Conservation (phyloP, 352 stramenopile genomes). For the Aphanomyces astaci region DNA sequence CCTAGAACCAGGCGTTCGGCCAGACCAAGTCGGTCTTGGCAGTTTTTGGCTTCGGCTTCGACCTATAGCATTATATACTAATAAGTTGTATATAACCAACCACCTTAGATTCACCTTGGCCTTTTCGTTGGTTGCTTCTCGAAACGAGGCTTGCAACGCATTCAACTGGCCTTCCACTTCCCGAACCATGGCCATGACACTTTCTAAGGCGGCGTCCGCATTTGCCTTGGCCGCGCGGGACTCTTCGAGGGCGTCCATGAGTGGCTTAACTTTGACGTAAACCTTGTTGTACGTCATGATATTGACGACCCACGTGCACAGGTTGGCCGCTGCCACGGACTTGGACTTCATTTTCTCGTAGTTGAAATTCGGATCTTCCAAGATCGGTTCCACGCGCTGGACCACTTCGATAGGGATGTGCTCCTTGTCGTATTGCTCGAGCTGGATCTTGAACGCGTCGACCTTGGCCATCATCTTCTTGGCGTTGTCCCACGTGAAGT, state of each 20-base stretch:
- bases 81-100: background rate
- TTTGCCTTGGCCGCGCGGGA: conserved; percentile 62
- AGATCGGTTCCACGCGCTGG: conserved; percentile 72
- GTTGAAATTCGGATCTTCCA: conserved; percentile 87
- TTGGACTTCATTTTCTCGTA: conserved; percentile 93
- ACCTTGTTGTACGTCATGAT: conserved; percentile 90
- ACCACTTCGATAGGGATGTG: conserved; percentile 87
- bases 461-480: conserved; percentile 96
- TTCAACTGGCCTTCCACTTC: conserved; percentile 77
- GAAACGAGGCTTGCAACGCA: conserved; percentile 68
- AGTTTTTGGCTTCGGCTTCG: conserved; percentile 78
- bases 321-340: conserved; percentile 81
- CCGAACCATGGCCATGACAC: conserved; percentile 70
- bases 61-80: conserved; percentile 27
- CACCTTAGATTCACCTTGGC: conserved; percentile 45
- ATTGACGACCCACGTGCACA: conserved; percentile 92
- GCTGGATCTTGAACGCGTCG: conserved; percentile 85
- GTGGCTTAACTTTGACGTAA: conserved; percentile 89
- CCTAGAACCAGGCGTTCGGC: conserved; percentile 85
- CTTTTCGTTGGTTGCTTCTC: conserved; percentile 86
- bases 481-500: conserved; percentile 91
- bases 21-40: conserved; percentile 78
- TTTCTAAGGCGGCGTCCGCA: conserved; percentile 72
- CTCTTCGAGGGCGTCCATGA: conserved; percentile 89
- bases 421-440: conserved; percentile 88